Base-by-base conservation (phyloP, 2,329 filamentous ascomycete species). In the Pseudocercospora fuligena region DNA sequence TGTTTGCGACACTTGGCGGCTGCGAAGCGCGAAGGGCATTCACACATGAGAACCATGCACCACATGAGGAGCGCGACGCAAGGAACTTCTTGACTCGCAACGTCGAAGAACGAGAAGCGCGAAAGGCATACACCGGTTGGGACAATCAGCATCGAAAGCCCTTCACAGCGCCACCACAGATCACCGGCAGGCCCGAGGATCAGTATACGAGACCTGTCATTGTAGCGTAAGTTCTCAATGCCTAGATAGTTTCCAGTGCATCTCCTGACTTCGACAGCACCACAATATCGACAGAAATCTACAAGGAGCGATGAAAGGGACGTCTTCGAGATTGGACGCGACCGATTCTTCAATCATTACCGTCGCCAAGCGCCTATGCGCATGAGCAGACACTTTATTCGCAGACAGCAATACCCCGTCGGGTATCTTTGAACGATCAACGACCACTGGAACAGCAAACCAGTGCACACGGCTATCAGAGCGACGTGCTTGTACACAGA, bases 241-340 rank as follows among this genome's bases (percentile, higher is more conserved):
- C 8, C 49, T 14, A 21, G 7, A 12, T 16, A 59, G 4, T 46
- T 5, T 7, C 2, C 25, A 9, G 31, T 12, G 21, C n/a, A 25
- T n/a, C 7, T 9, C 8, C 57, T 21, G 16, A 25, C 21, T 47
- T 23, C 25, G 16, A 6, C 29, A 58, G 57, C 21, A 60, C 57
- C 5, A 60, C 33, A 14, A 14, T 60, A 16, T 29, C n/a, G n/a
- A 60, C 57, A 60, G 57, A 47, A 60, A 36, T 60, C 11, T n/a
- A 27, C 3, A 60, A 60, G 23, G 49, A 54, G 19, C 49, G 49
- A 54, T 54, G 33, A 36, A 16, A 36, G 33, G 3, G 33, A 36
- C 33, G 33, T 36, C 33, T 36, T 36, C 33, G 33, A 3, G 33
- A 36, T 36, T 36, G 33, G 1, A 14, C 33, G 16, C 14, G 11